Evolutionary conservation across 495 filamentous ascomycete genomes (phyloP).

Genomic region (Xylaria bambusicola): DNA sequence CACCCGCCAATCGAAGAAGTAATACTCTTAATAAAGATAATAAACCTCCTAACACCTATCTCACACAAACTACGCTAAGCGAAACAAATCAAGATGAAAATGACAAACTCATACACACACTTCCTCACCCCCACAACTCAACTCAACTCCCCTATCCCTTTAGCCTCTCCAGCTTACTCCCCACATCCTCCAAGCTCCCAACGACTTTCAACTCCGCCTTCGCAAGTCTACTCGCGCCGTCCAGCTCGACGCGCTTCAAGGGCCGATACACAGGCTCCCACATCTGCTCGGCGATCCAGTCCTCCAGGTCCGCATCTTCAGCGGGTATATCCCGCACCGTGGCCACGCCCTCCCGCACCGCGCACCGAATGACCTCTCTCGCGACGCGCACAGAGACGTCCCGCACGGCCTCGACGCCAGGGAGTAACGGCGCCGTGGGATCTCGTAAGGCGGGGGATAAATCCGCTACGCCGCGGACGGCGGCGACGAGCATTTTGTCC

Average conservation of each 20-base stretch:
- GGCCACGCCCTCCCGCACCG: constrained; percentile 68
- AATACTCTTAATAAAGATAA: no score
- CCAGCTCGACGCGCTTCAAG: constrained; percentile 56
- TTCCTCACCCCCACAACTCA: constrained; percentile 8
- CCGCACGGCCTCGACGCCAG: constrained; percentile 74
- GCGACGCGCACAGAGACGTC: constrained; percentile 79
- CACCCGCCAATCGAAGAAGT: no score
- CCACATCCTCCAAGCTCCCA: constrained; percentile 30
- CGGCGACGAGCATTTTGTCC: constrained; percentile 80
- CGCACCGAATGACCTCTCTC: constrained; percentile 71
- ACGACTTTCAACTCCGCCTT: constrained; percentile 62
- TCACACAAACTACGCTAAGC: no score
- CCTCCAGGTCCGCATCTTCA: constrained; percentile 60
- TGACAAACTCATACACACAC: no score
- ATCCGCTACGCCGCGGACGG: constrained; percentile 69
- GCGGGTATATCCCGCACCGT: constrained; percentile 61
- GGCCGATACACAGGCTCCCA: constrained; percentile 78
- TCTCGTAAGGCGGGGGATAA: constrained; percentile 65
- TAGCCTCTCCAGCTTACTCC: constrained; percentile 12
- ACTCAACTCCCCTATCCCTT: constrained; percentile 5
- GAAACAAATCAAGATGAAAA: no score
- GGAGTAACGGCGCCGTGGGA: constrained; percentile 60
- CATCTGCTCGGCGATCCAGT: constrained; percentile 90
- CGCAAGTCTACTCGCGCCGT: constrained; percentile 53
- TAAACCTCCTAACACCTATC: no score